A percentile compares a stretch with the other conserved stretches of the same genome.
These are phyloP conservation scores for Boletellus sp. DNA, from an alignment of 768 basidiomycete genomes.

Conservation along the genomic window DNA sequence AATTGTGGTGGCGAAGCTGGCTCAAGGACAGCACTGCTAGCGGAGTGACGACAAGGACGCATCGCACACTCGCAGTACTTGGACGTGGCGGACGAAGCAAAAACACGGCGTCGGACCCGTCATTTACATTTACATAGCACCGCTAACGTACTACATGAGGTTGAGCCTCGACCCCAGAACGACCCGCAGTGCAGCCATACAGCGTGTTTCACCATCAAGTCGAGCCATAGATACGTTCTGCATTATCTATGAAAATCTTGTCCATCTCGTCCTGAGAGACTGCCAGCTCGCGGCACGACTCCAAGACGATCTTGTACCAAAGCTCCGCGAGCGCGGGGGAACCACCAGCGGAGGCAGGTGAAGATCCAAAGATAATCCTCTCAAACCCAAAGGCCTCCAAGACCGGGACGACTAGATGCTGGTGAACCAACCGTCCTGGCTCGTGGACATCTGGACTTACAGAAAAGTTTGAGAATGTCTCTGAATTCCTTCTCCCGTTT, in stretches of 20 bases:
- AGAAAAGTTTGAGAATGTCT: constrained; percentile 78
- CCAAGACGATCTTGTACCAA: constrained; percentile 82
- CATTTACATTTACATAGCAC: neutral
- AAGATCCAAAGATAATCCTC: constrained; percentile 80
- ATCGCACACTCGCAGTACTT: constrained; percentile 4
- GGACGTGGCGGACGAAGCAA: neutral
- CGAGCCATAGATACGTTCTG: constrained; percentile 38
- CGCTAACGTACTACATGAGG: neutral
- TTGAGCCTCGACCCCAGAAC: neutral
- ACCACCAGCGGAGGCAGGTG: constrained; percentile 52
- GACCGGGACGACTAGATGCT: constrained; percentile 63
- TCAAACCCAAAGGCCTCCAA: constrained; percentile 83
- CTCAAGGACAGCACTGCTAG: neutral
- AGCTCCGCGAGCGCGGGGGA: constrained; percentile 51
- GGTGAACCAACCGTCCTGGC: neutral
- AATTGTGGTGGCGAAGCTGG: neutral
- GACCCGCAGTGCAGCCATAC: neutral
- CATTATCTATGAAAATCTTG: constrained; percentile 63
- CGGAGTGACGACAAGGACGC: constrained; percentile 1
- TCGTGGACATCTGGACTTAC: constrained; percentile 43
- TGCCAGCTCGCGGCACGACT: constrained; percentile 74
- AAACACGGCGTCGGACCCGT: neutral
- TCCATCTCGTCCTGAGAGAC: constrained; percentile 76
- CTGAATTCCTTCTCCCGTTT: constrained; percentile 44
- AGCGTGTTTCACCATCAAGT: constrained; percentile 13